Base-by-base conservation (phyloP, 2,329 filamentous ascomycete genomes). In the Ascochyta clinopodiicola region DNA sequence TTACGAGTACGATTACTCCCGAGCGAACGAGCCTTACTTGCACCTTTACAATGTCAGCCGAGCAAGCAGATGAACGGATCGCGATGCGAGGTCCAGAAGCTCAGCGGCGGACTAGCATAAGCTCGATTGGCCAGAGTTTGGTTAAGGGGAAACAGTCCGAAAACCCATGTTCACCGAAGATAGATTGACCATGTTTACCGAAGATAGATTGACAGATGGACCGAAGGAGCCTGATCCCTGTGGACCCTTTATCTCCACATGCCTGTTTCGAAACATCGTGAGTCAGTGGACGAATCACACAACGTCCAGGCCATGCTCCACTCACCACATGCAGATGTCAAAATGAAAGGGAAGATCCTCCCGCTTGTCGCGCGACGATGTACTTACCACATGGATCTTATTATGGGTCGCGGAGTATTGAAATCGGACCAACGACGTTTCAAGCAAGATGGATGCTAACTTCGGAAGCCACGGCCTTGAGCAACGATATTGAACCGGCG, bases 261-360 rank as follows among this genome's bases (percentile, higher is more conserved):
- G 34, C 40, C 40, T 9, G 29, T 35, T 56, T 37, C 27, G 46
- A 55, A 50, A 50, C 52, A 45, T 17, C 31, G 19, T 21, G 39
- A 56, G 25, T 56, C 52, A 50, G 25, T 39, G 10, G 19, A 42
- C 52, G 34, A 56, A 56, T 50, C 34, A 36, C 9, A 31, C 6
- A 22, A 22, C 21, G 19, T 10, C 21, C 44, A 17, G 17, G 19
- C 21, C 27, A 6, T 15, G 29, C 8, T 34, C 37, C 37, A 40
- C 37, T 31, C 21, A 40, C 37, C 45, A 2, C 13, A 34, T 6
- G 6, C 15, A 21, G 37, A 35, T 27, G 8, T 42, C 27, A 3
- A 48, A 48, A 32, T 40, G 45, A 48, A 35, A 40, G 27, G 36
- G 21, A 15, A 27, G 21, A 22, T 7, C 13, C n/a, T 25, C 24